phyloP scores from a whole-genome alignment of 768 basidiomycete genomes.

The Tephrocybe sp. region DNA sequence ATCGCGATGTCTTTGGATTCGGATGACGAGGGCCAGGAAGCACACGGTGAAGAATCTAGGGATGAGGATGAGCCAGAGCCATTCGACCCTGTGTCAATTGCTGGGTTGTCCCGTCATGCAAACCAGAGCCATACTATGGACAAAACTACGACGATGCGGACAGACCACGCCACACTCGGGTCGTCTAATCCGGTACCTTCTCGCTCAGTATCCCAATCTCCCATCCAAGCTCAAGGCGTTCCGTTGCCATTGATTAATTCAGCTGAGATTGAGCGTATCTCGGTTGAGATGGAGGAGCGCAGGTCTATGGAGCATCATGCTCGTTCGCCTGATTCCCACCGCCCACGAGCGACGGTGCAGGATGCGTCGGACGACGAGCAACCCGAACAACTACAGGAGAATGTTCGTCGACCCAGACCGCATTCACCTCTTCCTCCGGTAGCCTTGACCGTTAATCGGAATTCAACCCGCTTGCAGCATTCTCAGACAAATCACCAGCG shows the following conservation, averaged over 20 bases:
- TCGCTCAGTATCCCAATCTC: conserved; percentile 14
- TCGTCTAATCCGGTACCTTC: conserved; percentile 30
- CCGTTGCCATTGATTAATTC: conserved; percentile 47
- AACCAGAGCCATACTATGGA: conserved; percentile 29
- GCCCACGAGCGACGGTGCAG: conserved; percentile 13
- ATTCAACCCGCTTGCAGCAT: conserved; percentile 1
- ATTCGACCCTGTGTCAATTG: conserved; percentile 33
- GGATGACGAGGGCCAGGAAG: conserved; percentile 24
- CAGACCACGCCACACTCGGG: conserved; percentile 54
- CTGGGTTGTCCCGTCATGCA: conserved; percentile 28
- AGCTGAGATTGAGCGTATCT: conserved; percentile 63
- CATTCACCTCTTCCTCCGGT: conserved; percentile 1
- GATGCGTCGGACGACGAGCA: conserved; percentile 16
- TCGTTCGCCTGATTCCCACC: background rate
- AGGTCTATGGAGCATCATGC: conserved; percentile 9
- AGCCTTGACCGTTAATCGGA: background rate
- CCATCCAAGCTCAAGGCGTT: background rate
- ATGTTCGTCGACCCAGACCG: conserved; percentile 1
- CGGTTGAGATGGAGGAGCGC: conserved; percentile 50
- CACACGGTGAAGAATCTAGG: conserved; percentile 26
- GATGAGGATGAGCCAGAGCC: conserved; percentile 34
- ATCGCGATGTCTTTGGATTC: conserved; percentile 34
- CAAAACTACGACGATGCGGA: conserved; percentile 52
- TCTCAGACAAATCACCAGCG: conserved; percentile 6
- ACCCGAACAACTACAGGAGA: background rate